A percentile compares a stretch with the other conserved stretches of the same genome.
Evolutionary conservation across 1,284 basidiomycete species (phyloP).

Genomic region (Trichosporon coremiiforme): DNA sequence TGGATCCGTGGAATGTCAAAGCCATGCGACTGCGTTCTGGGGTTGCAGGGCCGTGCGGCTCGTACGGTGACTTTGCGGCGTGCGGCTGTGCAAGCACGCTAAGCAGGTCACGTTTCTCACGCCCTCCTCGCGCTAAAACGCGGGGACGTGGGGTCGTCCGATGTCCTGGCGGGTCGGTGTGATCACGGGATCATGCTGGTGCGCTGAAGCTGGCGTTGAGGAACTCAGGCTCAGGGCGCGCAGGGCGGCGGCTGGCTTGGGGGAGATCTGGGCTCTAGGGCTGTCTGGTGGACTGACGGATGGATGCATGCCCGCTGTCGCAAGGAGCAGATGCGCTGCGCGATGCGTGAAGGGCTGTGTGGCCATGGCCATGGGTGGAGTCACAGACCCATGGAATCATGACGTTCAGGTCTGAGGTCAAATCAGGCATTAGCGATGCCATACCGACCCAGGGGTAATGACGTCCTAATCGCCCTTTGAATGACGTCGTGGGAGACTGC

Average conservation of each 20-base stretch:
- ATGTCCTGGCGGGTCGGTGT: not conserved
- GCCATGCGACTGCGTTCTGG: not conserved
- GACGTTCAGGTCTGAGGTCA: not conserved
- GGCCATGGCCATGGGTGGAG: too few species aligned
- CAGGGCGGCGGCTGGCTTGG: not conserved
- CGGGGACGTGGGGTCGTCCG: conserved; percentile 3
- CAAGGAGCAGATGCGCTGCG: too few species aligned
- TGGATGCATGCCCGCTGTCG: too few species aligned
- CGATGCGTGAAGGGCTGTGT: too few species aligned
- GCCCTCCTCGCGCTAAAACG: not conserved
- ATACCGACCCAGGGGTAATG: not conserved
- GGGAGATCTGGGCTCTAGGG: not conserved
- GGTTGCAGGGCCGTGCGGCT: not conserved
- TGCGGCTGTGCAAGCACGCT: conserved; percentile 1
- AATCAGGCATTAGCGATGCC: conserved; percentile 1
- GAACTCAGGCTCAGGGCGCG: not conserved
- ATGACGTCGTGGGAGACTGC: not conserved
- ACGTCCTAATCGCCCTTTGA: not conserved
- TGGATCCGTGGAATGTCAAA: conserved; percentile 4
- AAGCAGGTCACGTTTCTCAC: conserved; percentile 5
- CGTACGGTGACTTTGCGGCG: not conserved
- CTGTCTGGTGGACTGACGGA: too few species aligned
- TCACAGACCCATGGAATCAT: too few species aligned
- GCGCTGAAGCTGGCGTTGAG: not conserved
- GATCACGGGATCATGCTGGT: not conserved